A percentile compares a stretch with the other conserved stretches of the same genome.
Conservation (phyloP, 208 protist species). For the Acanthamoeba culbertsoni region DNA sequence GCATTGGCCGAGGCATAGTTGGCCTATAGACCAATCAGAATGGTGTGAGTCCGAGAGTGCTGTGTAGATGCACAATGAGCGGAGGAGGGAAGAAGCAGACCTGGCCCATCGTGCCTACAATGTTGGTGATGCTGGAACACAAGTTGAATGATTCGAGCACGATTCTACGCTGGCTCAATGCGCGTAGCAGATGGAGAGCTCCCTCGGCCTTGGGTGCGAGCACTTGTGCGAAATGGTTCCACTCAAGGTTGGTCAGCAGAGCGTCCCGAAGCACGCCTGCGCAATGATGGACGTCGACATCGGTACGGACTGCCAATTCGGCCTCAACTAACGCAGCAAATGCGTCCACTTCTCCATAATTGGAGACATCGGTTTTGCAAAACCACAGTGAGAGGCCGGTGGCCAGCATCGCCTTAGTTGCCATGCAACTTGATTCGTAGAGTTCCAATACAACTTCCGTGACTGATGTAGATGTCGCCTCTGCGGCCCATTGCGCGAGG, state of each 20-base stretch:
- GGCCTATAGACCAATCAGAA: slow-evolving; percentile 28
- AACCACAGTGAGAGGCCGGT: background rate
- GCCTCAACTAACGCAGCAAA: background rate
- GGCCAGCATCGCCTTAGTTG: background rate
- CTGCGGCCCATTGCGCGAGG: background rate
- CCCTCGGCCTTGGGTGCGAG: slow-evolving; percentile 73
- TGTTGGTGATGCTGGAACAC: slow-evolving; percentile 67
- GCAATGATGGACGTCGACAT: slow-evolving; percentile 68
- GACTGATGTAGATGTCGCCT: background rate
- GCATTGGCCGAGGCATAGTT: slow-evolving; percentile 77
- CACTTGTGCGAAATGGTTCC: slow-evolving; percentile 59
- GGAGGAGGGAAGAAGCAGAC: slow-evolving; percentile 68
- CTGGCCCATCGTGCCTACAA: slow-evolving; percentile 68
- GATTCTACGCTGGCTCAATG: background rate
- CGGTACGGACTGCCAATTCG: background rate
- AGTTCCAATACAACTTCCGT: too few species aligned
- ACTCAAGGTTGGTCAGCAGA: slow-evolving; percentile 55
- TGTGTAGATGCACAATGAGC: slow-evolving; percentile 48
- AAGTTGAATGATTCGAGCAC: slow-evolving; percentile 70
- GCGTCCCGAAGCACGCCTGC: slow-evolving; percentile 72
- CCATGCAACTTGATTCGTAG: too few species aligned
- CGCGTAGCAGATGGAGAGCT: slow-evolving; percentile 58
- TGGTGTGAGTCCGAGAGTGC: slow-evolving; percentile 49
- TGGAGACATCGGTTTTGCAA: background rate
- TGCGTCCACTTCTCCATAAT: background rate